Evolutionary conservation across 345 rosid genomes (phyloP), one percentile per base, ranked within the genome.

Genomic region (Populus ilicifolia): DNA sequence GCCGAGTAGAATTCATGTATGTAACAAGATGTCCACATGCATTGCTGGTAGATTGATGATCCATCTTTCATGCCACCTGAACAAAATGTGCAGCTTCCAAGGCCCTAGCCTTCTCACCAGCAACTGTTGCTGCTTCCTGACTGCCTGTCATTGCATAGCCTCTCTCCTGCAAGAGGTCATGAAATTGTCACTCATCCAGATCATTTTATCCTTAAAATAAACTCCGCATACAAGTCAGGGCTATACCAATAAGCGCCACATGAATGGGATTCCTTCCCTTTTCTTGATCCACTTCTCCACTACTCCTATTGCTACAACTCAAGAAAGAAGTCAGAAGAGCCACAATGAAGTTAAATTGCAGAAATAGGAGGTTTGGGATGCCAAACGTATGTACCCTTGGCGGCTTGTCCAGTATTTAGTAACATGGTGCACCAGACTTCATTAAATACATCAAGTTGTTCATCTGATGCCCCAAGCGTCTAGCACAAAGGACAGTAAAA

Each of bases 401-500:
- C 69, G 77, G 77, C 85, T 89, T 87, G 84, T 76, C 93, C 97
- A 48, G 86, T 80, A 36, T 87, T 85, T 67, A 95, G 88, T 74
- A 95, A 79, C 86, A 91, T 63, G 46, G n/a, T 74, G 77, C 83
- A 91, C 95, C 92, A 95, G 67, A 95, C 87, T 82, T 95, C 98
- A 52, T 88, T 89, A 71, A 93, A 95, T n/a, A 93, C 98, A 75
- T 95, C 99, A 30, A 89, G 86, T 73, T 91, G 98, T 84, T 93
- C 98, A 79, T 89, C 94, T 9, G 99, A 95, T 78, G 97, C 98
- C 62, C 94, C 97, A 2, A 93, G 84, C 43, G 86, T 85, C 98
- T 94, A 76, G 48, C 75, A 78, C 65, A 21, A 65, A 8, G 21
- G 5, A 21, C 33, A 70, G 63, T 63, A 67, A 21, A 36, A 27